Percentiles rank a stretch among this genome's conserved stretches.
These are phyloP conservation scores for Melaleuca quinquenervia DNA, from an alignment of 345 rosid species.

Conservation along the genomic window DNA sequence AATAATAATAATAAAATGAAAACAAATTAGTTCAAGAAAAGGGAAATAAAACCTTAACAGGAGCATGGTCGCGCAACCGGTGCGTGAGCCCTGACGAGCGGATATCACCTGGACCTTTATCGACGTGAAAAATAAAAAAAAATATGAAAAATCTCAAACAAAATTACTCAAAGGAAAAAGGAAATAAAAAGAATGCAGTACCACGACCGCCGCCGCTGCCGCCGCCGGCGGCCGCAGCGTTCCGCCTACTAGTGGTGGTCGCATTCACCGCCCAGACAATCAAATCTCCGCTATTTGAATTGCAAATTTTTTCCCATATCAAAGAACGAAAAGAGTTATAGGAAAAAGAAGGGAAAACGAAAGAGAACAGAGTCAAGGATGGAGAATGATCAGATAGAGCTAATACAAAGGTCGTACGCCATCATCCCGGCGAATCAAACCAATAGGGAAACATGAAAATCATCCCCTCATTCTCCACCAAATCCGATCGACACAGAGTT, in stretches of 20 bases:
- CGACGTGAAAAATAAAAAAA: too few relatives aligned
- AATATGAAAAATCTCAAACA: neutral
- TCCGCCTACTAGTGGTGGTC: neutral
- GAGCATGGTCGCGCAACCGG: neutral
- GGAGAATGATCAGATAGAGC: constrained; percentile 17
- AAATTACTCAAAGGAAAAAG: neutral
- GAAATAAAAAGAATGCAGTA: neutral
- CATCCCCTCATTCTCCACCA: constrained; percentile 23
- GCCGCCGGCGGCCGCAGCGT: neutral
- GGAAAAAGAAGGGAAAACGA: neutral
- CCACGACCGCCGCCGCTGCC: neutral
- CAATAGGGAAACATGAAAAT: constrained; percentile 28
- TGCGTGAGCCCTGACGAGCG: neutral
- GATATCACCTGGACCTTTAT: too few relatives aligned
- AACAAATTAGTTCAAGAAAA: neutral
- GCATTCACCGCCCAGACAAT: neutral
- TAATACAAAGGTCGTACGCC: constrained; percentile 15
- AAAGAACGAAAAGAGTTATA: neutral
- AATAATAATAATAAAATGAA: neutral
- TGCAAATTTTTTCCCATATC: neutral
- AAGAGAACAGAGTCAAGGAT: neutral
- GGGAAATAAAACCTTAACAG: neutral
- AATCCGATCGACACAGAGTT: neutral
- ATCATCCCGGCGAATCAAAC: constrained; percentile 47
- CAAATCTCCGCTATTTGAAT: neutral